Evolutionary conservation across 208 protist genomes (phyloP).

Genomic region (Wallacemonas sp.): DNA sequence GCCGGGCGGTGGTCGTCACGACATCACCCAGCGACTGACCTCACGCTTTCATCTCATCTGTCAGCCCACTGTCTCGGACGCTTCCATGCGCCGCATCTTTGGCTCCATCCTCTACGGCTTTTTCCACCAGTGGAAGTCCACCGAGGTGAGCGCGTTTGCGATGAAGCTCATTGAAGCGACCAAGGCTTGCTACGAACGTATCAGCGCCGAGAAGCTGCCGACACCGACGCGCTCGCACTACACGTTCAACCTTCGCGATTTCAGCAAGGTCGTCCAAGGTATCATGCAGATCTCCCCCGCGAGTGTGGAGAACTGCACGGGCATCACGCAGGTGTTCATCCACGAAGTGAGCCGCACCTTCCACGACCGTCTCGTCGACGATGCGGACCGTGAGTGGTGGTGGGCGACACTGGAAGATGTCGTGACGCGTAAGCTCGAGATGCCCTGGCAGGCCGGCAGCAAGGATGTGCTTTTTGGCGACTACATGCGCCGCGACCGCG

Average conservation of each 20-base stretch:
- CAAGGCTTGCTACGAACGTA: constrained; percentile 94
- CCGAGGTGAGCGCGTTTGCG: constrained; percentile 46
- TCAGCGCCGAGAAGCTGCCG: constrained; percentile 94
- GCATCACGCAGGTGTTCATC: constrained; percentile 88
- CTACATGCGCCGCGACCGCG: constrained; percentile 91
- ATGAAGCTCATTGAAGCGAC: constrained; percentile 91
- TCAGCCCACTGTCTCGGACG: constrained; percentile 89
- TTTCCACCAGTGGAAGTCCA: constrained; percentile 55
- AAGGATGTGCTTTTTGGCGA: constrained; percentile 87
- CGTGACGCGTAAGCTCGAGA: constrained; percentile 45
- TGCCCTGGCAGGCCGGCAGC: constrained; percentile 50
- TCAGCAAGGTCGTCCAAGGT: constrained; percentile 97
- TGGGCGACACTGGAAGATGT: constrained; percentile 74
- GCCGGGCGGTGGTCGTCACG: constrained; percentile 94
- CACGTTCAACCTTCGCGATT: constrained; percentile 98
- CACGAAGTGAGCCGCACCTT: constrained; percentile 97
- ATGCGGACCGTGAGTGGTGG: constrained; percentile 92
- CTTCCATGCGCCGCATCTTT: constrained; percentile 93
- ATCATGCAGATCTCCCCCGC: constrained; percentile 89
- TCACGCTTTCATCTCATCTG: constrained; percentile 94
- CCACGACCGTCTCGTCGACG: constrained; percentile 95
- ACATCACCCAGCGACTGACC: constrained; percentile 91
- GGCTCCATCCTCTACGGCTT: constrained; percentile 94
- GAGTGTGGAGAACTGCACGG: constrained; percentile 37
- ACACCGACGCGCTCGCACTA: constrained; percentile 98